These are phyloP conservation scores for Talaromyces sp. DNA, from an alignment of 2,329 filamentous ascomycete genomes.

Conservation along the genomic window DNA sequence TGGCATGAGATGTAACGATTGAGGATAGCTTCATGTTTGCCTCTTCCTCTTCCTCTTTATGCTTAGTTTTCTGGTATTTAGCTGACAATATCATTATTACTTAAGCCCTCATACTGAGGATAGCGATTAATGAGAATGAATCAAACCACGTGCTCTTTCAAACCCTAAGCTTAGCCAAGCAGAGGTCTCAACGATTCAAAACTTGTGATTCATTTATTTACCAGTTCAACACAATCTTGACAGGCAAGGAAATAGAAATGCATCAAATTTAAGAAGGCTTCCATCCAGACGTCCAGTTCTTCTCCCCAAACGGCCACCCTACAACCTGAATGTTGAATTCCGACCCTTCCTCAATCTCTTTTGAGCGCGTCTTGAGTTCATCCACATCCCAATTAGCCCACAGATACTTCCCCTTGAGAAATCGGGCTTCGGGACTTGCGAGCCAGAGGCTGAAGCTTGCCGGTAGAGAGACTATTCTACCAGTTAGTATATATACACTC, in stretches of 20 bases:
- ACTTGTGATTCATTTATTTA: no score
- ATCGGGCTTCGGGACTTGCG: constrained; percentile 33
- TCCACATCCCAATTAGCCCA: constrained; percentile 41
- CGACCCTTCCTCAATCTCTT: constrained; percentile 16
- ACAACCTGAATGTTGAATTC: constrained; percentile 8
- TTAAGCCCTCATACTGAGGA: no score
- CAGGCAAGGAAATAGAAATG: no score
- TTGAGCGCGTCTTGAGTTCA: constrained; percentile 29
- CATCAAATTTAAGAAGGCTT: not conserved
- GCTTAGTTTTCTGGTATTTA: no score
- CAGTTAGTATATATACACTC: not conserved
- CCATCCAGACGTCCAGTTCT: not conserved
- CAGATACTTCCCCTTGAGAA: constrained; percentile 35
- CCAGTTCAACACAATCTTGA: no score
- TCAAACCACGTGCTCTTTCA: not conserved
- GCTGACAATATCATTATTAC: no score
- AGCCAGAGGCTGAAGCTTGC: constrained; percentile 35
- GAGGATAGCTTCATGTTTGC: no score
- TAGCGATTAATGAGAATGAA: no score
- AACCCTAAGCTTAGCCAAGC: not conserved
- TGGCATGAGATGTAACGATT: no score
- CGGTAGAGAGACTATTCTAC: constrained; percentile 20
- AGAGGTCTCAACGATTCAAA: not conserved
- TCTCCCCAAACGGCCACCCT: constrained; percentile 9
- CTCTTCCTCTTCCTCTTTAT: no score